Evolutionary conservation across 2,329 filamentous ascomycete species (phyloP), one percentile per base, ranked within the genome.

Genomic region (Trichoderma atroviride): DNA sequence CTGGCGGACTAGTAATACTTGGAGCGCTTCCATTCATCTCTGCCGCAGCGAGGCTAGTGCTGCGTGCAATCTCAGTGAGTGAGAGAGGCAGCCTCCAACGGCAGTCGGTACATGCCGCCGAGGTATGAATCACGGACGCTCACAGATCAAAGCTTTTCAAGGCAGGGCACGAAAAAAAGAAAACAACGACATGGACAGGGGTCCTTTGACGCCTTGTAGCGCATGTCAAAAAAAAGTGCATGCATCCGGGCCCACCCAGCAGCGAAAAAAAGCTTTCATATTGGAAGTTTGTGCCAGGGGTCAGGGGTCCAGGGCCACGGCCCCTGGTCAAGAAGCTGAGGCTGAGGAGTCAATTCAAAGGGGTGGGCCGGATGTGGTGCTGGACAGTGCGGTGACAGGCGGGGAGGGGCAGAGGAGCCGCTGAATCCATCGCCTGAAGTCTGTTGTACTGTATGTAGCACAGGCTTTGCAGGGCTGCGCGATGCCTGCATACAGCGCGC

Each of bases 371-470:
- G 59, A 22, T 19, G 50, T 33, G 58, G 40, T 60, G 58, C 58
- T 70, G 70, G 37, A 70, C 64, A 70, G 69, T 70, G 70, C 69
- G 70, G 55, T 62, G 69, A 65, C 69, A 60, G 69, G 53, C 59
- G 47, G 59, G 37, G 62, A 52, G 65, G 57, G 43, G 57, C n/a
- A n/a, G 16, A n/a, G 40, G 40, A 43, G 40, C 16, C 47, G n/a
- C 37, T 50, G 53, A 13, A 22, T 50, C 47, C 47, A 43, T 43
- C 37, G 40, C 19, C 19, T n/a, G 19, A 43, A 43, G 40, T 43
- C 19, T 43, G 16, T n/a, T n/a, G n/a, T n/a, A n/a, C n/a, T n/a
- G n/a, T n/a, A n/a, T 43, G 37, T 40, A 3, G 19, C 40, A 19
- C 5, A 43, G 16, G 40, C 40, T 43, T 43, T 35, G 61, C n/a